Evolutionary conservation across 805 yeast genomes (phyloP).

Genomic region (Ogataea minuta): DNA sequence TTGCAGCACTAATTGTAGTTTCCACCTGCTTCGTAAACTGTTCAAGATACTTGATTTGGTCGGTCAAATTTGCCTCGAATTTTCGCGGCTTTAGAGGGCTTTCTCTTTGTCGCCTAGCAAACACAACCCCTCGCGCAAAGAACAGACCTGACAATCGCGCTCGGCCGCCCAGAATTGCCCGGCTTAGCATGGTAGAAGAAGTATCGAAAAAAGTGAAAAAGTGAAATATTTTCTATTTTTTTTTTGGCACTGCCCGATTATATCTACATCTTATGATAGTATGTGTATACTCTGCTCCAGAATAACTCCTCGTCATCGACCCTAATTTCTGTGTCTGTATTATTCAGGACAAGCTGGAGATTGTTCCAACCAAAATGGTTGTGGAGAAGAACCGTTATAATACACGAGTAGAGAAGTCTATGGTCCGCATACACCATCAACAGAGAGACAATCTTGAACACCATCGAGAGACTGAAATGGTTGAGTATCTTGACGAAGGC

Average conservation of each 20-base stretch:
- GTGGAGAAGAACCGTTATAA: constrained; percentile 42
- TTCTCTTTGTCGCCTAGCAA: background rate
- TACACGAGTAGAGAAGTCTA: constrained; percentile 39
- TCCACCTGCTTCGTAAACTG: constrained; percentile 31
- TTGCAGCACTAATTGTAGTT: constrained; percentile 21
- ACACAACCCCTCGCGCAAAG: constrained; percentile 5
- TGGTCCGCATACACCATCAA: constrained; percentile 33
- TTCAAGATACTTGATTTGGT: constrained; percentile 29
- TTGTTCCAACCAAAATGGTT: constrained; percentile 51
- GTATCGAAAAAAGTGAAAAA: background rate
- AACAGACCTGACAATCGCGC: background rate
- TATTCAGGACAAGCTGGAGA: constrained; percentile 28
- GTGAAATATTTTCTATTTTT: constrained; percentile 5
- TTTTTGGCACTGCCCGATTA: constrained; percentile 7
- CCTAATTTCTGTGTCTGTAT: constrained; percentile 15
- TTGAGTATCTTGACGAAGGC: constrained; percentile 21
- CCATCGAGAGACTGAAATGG: constrained; percentile 17
- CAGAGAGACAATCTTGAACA: constrained; percentile 25
- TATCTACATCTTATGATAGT: constrained; percentile 27
- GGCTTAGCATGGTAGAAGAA: constrained; percentile 1
- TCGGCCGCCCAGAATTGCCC: constrained; percentile 1
- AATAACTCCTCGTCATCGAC: constrained; percentile 29
- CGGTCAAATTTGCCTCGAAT: constrained; percentile 1
- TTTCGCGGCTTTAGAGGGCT: background rate
- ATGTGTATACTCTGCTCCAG: constrained; percentile 29